Evolutionary conservation across 1,284 basidiomycete genomes (phyloP), one percentile per base, ranked within the genome.

Genomic region (Malassezia slooffiae): DNA sequence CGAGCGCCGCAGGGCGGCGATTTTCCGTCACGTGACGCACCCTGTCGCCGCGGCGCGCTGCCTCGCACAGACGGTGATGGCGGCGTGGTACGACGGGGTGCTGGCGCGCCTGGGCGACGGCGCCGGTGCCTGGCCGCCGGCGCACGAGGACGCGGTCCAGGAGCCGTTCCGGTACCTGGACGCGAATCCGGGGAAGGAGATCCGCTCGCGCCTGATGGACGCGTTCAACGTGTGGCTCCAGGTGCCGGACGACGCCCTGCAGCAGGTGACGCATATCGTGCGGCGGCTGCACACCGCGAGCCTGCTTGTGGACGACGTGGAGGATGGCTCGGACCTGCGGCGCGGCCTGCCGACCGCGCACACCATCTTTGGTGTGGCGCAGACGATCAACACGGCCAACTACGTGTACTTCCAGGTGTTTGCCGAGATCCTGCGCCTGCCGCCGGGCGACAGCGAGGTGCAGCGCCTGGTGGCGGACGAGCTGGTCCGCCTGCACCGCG

Each of bases 331-430:
- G 0, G 84, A 90, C 57, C 75, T 97, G 20, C 76, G 93, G 8
- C 72, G 90, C 43, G 90, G 91, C 0, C 76, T 80, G 19, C 93
- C 69, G 78, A 89, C 91, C 12, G 80, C 87, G 0, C 90, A 97
- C 73, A 86, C 84, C 72, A 88, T 96, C 53, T 97, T 91, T 62
- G 91, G 91, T 2, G 73, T 93, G 2, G 87, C 91, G 0, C 90
- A 96, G 67, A 95, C 91, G 0, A 90, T 97, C 73, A 99, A 99
- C 68, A 82, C 85, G 0, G 91, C 90, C 1, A 96, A 96, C 70
- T 96, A 96, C 58, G 86, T 89, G 31, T 96, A 93, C 70, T 96
- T 96, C 62, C 76, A 61, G 13, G 66, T 60, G 2, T 56, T 70
- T n/a, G 47, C 47, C 19, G 50, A 60, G 32, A 54, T 70, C 43